Evolutionary conservation across 192 early-diverging fungal species (phyloP), one percentile per base, ranked within the genome.

Genomic region (Coemansia sp.): DNA sequence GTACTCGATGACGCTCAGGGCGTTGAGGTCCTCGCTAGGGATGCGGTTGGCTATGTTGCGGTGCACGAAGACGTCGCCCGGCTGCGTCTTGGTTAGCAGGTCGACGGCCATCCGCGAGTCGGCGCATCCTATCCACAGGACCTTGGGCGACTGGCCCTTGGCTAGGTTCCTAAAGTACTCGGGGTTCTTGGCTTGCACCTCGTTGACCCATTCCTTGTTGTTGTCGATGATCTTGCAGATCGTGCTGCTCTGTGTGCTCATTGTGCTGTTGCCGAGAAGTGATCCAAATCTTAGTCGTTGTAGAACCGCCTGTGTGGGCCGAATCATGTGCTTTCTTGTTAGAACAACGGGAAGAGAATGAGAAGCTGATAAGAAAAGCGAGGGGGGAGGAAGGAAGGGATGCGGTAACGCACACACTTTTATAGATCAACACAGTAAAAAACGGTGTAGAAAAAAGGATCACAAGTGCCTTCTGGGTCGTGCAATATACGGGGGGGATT

Each of bases 11-110:
- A 97, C 96, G 7, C 91, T 92, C 8, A 94, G 85, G 39, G 82
- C 83, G 68, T 88, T 94, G 68, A 94, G 70, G 76, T 99, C 97
- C 30, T 90, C 86, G 75, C 90, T 87, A 6, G 81, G 82, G 33
- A 98, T 88, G 45, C 92, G 89, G 83, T 98, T 98, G 68, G 95
- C 97, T 63, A 99, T 97, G 85, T 98, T 99, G 70, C 97, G 88
- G 83, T 97, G 95, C 12, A 97, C 92, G 81, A 99, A 99, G 38
- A 98, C 84, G 64, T 97, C 93, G 18, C 96, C 96, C 12, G 76
- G 76, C 21, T 72, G 60, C 21, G 73, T 72, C 61, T 77, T 84
- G 12, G 88, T 83, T 51, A 97, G 72, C 36, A 89, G 84, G 59
- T 95, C 92, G 35, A 93, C 91, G 35, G 94, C 91, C 26, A 96